Base-by-base conservation (phyloP, 306 rosid species). In the Cicer judaicum region DNA sequence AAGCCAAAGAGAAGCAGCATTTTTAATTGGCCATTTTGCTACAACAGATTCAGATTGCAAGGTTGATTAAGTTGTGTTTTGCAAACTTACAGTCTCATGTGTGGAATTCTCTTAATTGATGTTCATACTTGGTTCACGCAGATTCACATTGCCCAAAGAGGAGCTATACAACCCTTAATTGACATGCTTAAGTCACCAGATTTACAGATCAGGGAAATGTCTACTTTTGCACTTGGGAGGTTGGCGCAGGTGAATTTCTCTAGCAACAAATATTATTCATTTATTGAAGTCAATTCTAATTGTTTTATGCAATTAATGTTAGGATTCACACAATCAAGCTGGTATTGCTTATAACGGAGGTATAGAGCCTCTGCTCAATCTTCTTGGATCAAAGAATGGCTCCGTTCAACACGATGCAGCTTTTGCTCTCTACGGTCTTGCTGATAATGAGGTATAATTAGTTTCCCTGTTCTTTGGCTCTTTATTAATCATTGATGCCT, bases 181-280 rank as follows among this genome's bases (percentile, higher is more conserved):
- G 91, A 85, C 73, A 87, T 95, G 98, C 99, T 95, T n/a, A 86
- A 86, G 75, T 92, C 97, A 46, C 55, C 91, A 4, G 97, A 95
- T 65, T 84, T 81, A 36, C 90, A 90, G 60, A 85, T 92, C 50
- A 84, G 76, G 79, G 98, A 95, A 73, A 95, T 95, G 99, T 84
- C 99, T 29, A 87, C 97, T 78, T 95, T 92, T 92, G 98, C 99
- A 7, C 84, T 95, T 82, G 98, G 99, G 79, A 87, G 97, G 78
- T 79, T 95, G 84, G 99, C 99, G 19, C 98, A 92, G 99, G 99
- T 92, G 64, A 81, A 47, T 64, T 64, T 42, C 67, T 12, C 74
- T 61, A 15, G 10, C 72, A 56, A 72, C 53, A 2, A 19, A 24
- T 2, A 49, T 19, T 66, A 40, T 56, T 41, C 6, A 1, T 41